A percentile compares a stretch with the other conserved stretches of the same genome.
These are phyloP conservation scores for Luffa acutangula DNA, from an alignment of 306 rosid genomes.

Conservation along the genomic window DNA sequence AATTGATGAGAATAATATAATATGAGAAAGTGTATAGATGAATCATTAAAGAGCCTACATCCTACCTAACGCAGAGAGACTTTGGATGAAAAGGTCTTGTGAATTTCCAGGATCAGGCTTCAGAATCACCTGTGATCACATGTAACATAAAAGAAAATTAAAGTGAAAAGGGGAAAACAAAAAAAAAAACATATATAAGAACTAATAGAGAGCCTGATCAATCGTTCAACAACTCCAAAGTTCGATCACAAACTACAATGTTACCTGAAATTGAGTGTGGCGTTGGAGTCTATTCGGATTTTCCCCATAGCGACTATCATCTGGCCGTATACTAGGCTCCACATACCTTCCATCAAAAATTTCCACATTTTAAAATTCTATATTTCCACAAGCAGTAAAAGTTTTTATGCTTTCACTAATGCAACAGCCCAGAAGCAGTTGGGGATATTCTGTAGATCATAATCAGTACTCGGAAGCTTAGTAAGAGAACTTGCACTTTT, in stretches of 20 bases:
- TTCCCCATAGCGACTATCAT: conserved; percentile 96
- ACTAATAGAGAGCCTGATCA: background rate
- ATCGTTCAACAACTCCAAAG: conserved; percentile 2
- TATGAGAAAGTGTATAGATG: background rate
- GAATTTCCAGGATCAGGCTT: conserved; percentile 99
- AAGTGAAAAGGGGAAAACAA: background rate
- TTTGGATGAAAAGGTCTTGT: conserved; percentile 78
- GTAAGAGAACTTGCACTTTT: background rate
- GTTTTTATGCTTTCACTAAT: background rate
- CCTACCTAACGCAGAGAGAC: conserved; percentile 89
- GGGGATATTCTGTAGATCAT: background rate
- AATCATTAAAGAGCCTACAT: conserved; percentile 5
- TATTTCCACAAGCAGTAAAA: background rate
- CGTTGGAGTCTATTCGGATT: conserved; percentile 96
- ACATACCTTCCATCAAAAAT: conserved; percentile 50
- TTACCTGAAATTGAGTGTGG: conserved; percentile 95
- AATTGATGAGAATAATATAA: background rate
- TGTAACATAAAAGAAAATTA: conserved; percentile 9
- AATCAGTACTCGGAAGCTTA: background rate
- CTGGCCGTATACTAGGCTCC: conserved; percentile 92
- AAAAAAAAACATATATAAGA: background rate
- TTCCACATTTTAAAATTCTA: conserved; percentile 22
- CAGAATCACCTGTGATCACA: conserved; percentile 65
- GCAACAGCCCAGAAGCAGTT: background rate
- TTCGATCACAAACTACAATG: conserved; percentile 1